Base-by-base conservation (phyloP, 2,329 filamentous ascomycete species). In the Colletotrichum australisinense region DNA sequence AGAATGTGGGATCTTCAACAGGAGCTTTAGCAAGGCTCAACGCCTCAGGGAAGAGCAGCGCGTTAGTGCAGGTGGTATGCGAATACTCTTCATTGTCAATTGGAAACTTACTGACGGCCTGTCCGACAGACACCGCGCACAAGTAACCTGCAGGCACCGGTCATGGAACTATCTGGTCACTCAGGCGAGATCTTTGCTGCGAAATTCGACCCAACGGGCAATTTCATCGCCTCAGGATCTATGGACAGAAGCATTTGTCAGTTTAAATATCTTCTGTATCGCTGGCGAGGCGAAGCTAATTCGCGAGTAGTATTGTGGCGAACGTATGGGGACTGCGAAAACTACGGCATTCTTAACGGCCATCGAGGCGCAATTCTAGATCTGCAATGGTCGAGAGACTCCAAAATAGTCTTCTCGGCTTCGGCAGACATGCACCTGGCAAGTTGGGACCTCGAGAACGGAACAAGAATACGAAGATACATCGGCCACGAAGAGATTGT, bases 311-410 rank as follows among this genome's bases (percentile, higher is more conserved):
- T 98, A 84, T 89, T 99, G 35, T 99, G 97, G 97, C 91, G 93
- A 78, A 97, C 95, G 1, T 95, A 96, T 74, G 96, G 95, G 79
- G 90, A 95, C 78, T 98, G 96, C 85, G 94, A 97, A 80, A 99
- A 99, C 84, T 98, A 98, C 79, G 95, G 96, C 73, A 86, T 94
- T 32, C 87, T 99, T 65, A 95, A 88, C 9, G 97, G 97, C 42
- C 97, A 99, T 85, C 95, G 94, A 81, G 95, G 95, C 76, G 97
- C 97, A 1, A 87, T 99, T 62, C 87, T 98, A 30, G 97, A 98
- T 83, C 86, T 99, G 58, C 95, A 98, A 80, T 99, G 97, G 97
- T 98, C 97, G 32, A 93, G 97, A 81, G 97, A 99, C 85, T 97
- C 95, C 24, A 92, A 93, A 78, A 93, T 96, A 55, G 83, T 99